A percentile compares a stretch with the other conserved stretches of the same genome.
Conservation (phyloP, 192 early-diverging fungal genomes). For the Allomyces arbusculus region DNA sequence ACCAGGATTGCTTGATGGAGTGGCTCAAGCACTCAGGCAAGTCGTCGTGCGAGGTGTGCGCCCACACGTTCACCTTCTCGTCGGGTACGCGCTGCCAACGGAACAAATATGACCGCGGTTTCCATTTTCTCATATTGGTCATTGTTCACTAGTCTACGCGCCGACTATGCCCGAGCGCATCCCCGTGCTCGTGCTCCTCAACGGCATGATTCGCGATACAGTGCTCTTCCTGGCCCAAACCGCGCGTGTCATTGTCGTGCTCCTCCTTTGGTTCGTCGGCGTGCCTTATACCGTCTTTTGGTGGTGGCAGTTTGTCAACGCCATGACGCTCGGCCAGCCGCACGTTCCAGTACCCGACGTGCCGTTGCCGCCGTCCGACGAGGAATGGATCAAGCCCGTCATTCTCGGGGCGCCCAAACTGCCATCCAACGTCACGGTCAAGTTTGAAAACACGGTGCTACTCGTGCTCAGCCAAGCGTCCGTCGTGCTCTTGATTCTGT, state of each 20-base stretch:
- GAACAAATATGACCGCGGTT: not conserved
- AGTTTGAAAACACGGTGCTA: too few relatives aligned
- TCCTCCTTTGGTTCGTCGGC: constrained; percentile 52
- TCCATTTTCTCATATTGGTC: not conserved
- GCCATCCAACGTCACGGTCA: too few relatives aligned
- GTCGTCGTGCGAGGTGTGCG: constrained; percentile 77
- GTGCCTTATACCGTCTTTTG: constrained; percentile 67
- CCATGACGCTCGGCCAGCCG: too few relatives aligned
- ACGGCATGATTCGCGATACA: constrained; percentile 8
- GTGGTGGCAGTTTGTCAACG: constrained; percentile 42
- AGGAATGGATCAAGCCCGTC: too few relatives aligned
- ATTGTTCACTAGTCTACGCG: constrained; percentile 25
- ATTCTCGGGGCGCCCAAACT: too few relatives aligned
- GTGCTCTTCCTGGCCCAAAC: too few relatives aligned
- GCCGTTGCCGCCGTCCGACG: too few relatives aligned
- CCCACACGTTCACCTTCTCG: constrained; percentile 63
- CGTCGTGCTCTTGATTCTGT: too few relatives aligned
- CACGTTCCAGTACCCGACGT: too few relatives aligned
- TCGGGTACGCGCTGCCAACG: constrained; percentile 30
- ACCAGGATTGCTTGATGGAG: constrained; percentile 77
- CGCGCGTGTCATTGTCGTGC: constrained; percentile 38
- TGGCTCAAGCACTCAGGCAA: constrained; percentile 70
- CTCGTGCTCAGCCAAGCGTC: too few relatives aligned
- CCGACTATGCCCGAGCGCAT: constrained; percentile 49
- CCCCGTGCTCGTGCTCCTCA: constrained; percentile 25